Evolutionary conservation across 805 yeast species (phyloP).

Genomic region (Lipomyces mesembrius): DNA sequence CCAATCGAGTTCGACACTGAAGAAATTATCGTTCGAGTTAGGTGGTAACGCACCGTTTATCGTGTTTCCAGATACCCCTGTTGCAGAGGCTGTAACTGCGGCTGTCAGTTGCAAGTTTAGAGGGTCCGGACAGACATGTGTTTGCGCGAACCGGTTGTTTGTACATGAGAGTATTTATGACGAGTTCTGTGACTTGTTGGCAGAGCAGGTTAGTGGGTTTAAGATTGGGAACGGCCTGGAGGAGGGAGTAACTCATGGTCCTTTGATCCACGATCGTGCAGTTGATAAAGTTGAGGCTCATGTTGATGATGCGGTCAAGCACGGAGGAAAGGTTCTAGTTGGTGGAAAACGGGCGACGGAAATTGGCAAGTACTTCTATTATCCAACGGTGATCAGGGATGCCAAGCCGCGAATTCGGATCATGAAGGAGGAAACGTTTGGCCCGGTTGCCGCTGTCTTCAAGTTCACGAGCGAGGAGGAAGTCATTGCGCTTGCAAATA

Average conservation of each 20-base stretch:
- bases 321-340: slow-evolving; percentile 65
- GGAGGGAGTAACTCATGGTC: slow-evolving; percentile 70
- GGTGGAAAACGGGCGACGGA: slow-evolving; percentile 63
- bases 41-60: slow-evolving; percentile 85
- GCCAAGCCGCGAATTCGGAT: slow-evolving; percentile 63
- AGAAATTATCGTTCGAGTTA: slow-evolving; percentile 72
- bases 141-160: slow-evolving; percentile 43
- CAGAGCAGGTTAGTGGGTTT: slow-evolving; percentile 52
- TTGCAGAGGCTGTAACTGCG: slow-evolving; percentile 68
- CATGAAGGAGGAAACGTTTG: slow-evolving; percentile 75
- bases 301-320: slow-evolving; percentile 65
- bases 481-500: slow-evolving; percentile 65
- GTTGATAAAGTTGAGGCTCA: slow-evolving; percentile 64
- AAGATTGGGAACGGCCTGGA: slow-evolving; percentile 68
- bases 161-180: slow-evolving; percentile 66
- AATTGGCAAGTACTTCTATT: slow-evolving; percentile 67
- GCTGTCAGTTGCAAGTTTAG: slow-evolving; percentile 71
- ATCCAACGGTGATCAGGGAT: slow-evolving; percentile 68
- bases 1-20: slow-evolving; percentile 63
- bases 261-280: slow-evolving; percentile 68
- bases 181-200: slow-evolving; percentile 57
- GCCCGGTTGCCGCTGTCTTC: slow-evolving; percentile 76
- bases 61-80: slow-evolving; percentile 74
- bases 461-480: slow-evolving; percentile 68
- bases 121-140: slow-evolving; percentile 81